A percentile compares a stretch with the other conserved stretches of the same genome.
These are phyloP conservation scores for Esteya vermicola DNA, from an alignment of 2,329 filamentous ascomycete genomes.

Conservation along the genomic window DNA sequence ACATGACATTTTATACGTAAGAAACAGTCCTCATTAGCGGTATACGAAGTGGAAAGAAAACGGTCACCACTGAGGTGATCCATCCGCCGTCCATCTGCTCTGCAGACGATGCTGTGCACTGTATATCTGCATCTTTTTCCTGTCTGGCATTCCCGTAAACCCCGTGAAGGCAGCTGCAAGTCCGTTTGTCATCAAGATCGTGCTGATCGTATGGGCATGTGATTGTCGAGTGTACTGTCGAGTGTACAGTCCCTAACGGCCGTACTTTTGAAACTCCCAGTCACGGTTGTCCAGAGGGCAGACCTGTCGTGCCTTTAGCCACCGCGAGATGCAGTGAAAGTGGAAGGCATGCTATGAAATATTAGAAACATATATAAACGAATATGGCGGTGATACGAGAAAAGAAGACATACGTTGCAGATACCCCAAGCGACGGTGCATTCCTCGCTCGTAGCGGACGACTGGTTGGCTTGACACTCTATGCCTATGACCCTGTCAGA, in stretches of 20 bases:
- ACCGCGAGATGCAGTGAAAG: conserved; percentile 98
- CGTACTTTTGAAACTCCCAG: conserved; percentile 99
- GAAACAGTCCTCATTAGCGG: no score
- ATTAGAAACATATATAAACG: not conserved
- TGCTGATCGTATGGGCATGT: not conserved
- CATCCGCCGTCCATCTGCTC: no score
- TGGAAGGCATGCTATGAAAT: conserved; percentile 79
- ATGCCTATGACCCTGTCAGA: conserved; percentile 48
- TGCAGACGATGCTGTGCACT: no score
- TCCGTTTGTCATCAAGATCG: no score
- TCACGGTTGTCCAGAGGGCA: conserved; percentile 95
- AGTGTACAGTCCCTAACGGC: conserved; percentile 25
- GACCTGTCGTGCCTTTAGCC: conserved; percentile 98
- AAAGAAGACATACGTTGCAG: conserved; percentile 70
- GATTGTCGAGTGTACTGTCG: not conserved
- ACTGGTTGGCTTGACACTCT: conserved; percentile 97
- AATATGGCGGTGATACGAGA: not conserved
- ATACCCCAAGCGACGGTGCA: conserved; percentile 99
- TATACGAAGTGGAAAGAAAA: no score
- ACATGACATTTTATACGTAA: no score
- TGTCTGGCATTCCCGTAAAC: no score
- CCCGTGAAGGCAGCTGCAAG: no score
- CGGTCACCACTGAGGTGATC: no score
- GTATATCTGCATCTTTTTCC: no score
- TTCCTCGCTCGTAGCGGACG: conserved; percentile 91